Conservation (phyloP, 2,329 filamentous ascomycete species). For the Colletotrichum agaves region DNA sequence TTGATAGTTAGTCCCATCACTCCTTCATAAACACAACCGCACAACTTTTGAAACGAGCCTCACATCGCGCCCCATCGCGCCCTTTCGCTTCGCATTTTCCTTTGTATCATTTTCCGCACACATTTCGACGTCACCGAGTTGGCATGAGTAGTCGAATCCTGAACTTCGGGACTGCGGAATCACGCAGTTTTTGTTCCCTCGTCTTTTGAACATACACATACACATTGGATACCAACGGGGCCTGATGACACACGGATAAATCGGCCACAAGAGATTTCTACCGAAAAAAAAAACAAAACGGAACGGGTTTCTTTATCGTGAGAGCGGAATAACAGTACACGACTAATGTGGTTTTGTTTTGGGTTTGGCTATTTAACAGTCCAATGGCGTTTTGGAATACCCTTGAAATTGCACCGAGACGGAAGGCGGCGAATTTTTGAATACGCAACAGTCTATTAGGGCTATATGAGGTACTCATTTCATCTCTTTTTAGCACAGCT, state of each 20-base stretch:
- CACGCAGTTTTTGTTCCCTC: background rate
- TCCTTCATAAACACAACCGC: background rate
- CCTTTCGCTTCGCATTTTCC: slow-evolving; percentile 14
- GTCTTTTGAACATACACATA: slow-evolving; percentile 16
- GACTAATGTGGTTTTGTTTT: background rate
- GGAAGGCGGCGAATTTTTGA: background rate
- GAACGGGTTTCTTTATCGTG: background rate
- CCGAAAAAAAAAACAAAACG: slow-evolving; percentile 15
- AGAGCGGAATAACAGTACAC: slow-evolving; percentile 31
- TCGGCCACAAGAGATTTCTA: slow-evolving; percentile 10
- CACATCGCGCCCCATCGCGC: background rate
- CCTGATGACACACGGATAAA: slow-evolving; percentile 20
- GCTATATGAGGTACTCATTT: background rate
- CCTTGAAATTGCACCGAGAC: slow-evolving; percentile 18
- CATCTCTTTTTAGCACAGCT: background rate
- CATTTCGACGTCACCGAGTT: background rate
- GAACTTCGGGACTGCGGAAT: background rate
- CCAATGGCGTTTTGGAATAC: slow-evolving; percentile 21
- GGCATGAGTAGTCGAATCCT: background rate
- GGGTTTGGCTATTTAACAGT: background rate
- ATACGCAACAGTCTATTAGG: background rate
- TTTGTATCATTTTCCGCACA: slow-evolving; percentile 17
- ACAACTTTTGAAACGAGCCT: slow-evolving; percentile 20
- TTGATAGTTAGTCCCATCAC: slow-evolving; percentile 22
- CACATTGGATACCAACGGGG: slow-evolving; percentile 28